A percentile compares a stretch with the other conserved stretches of the same genome.
Evolutionary conservation across 345 rosid species (phyloP).

Genomic region (Rhodomyrtus tomentosa): DNA sequence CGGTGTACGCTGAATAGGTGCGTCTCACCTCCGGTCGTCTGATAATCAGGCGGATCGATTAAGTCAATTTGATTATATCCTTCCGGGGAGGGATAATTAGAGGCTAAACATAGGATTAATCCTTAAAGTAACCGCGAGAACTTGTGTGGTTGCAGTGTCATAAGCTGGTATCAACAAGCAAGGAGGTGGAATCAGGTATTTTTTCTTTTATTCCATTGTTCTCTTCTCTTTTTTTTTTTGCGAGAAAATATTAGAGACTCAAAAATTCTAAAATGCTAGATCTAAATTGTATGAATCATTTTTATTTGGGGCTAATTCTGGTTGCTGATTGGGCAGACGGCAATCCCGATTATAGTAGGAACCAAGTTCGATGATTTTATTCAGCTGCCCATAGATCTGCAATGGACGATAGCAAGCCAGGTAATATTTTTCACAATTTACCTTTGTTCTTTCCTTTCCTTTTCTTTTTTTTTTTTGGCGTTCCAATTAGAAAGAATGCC

Average conservation of each 20-base stretch:
- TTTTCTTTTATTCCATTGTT: too few species aligned
- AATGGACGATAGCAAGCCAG: slow-evolving; percentile 90
- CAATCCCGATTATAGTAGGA: slow-evolving; percentile 78
- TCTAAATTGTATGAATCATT: neutral
- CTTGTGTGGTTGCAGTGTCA: slow-evolving; percentile 32
- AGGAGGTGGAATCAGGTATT: slow-evolving; percentile 71
- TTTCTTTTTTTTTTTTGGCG: neutral
- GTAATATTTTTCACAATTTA: slow-evolving; percentile 8
- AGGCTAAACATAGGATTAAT: neutral
- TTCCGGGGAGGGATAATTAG: neutral
- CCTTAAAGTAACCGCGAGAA: neutral
- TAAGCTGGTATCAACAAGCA: slow-evolving; percentile 76
- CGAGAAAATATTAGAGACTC: neutral
- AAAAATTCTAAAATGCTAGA: neutral
- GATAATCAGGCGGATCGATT: neutral
- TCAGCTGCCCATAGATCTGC: slow-evolving; percentile 80
- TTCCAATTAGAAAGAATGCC: neutral
- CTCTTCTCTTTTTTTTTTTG: neutral
- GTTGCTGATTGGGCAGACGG: slow-evolving; percentile 35
- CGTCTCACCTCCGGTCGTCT: neutral
- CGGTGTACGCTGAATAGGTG: slow-evolving; percentile 32
- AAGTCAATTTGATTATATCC: neutral
- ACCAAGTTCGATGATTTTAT: slow-evolving; percentile 93
- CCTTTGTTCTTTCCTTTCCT: neutral
- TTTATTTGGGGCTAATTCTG: neutral